Percentiles rank a stretch among this genome's conserved stretches.
Conservation (phyloP, 257 asterid species). For the Lycium barbarum region DNA sequence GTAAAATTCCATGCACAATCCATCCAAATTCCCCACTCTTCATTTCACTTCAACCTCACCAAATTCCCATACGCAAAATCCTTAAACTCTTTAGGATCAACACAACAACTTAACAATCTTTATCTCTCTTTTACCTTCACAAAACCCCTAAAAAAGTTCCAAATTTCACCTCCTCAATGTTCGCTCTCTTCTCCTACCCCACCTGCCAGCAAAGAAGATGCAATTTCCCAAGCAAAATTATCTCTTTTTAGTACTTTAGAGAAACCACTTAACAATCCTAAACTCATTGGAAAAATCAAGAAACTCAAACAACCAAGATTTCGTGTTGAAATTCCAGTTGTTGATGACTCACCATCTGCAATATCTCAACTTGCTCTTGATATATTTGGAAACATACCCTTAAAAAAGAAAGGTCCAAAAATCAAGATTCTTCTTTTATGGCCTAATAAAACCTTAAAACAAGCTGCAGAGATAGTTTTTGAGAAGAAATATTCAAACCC, state of each 20-base stretch:
- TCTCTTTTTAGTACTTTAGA: conserved; percentile 68
- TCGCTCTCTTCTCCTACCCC: conserved; percentile 67
- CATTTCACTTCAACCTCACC: conserved; percentile 34
- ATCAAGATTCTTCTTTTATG: conserved; percentile 69
- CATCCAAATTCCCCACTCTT: conserved; percentile 37
- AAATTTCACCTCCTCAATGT: conserved; percentile 42
- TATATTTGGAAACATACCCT: conserved; percentile 67
- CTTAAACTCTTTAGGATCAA: conserved; percentile 27
- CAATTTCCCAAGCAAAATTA: conserved; percentile 80
- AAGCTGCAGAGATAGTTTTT: conserved; percentile 62
- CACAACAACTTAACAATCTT: conserved; percentile 18
- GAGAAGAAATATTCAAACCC: conserved; percentile 48
- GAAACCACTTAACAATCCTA: conserved; percentile 86
- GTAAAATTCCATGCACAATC: conserved; percentile 41
- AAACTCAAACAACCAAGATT: conserved; percentile 82
- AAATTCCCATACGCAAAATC: conserved; percentile 24
- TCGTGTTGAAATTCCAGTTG: conserved; percentile 78
- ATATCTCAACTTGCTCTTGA: conserved; percentile 69
- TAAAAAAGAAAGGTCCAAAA: conserved; percentile 59
- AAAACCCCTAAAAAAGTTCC: conserved; percentile 32
- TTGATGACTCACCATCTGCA: conserved; percentile 73
- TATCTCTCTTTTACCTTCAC: conserved; percentile 32
- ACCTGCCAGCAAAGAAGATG: conserved; percentile 80
- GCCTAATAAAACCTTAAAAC: conserved; percentile 49
- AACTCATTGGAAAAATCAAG: conserved; percentile 77